Evolutionary conservation across 257 asterid genomes (phyloP), one percentile per base, ranked within the genome.

Genomic region (Ballota nigra): DNA sequence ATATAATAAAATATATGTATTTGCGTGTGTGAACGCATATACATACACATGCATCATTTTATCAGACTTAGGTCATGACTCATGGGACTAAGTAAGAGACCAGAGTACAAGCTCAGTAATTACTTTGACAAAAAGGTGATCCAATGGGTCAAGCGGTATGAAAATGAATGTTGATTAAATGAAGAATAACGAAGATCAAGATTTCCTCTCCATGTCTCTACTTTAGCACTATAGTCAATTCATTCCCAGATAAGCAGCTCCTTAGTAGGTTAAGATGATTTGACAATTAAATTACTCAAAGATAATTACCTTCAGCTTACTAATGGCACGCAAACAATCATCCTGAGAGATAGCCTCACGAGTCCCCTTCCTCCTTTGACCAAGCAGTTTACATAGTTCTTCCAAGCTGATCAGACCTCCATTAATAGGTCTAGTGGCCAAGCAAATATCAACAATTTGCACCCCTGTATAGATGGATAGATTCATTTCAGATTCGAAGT

Each of bases 291-390:
- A 64, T 59, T 49, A 16, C 56, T 23, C 43, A 62, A 36, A 71
- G 38, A 15, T 43, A 55, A 70, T 8, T 86, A 92, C 99, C 98
- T 95, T 95, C 71, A 95, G 90, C 82, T 95, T 95, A 81, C 99
- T 89, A 31, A 95, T 92, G 51, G 99, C 99, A 73, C 99, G 98
- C 79, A 95, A 81, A 76, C 98, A 95, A 66, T 95, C 99, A 86
- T 95, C 98, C 81, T 89, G 98, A 65, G 98, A 86, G 34, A 95
- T 76, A 6, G 87, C 82, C 77, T 95, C 99, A 36, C 99, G 99
- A 69, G 92, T 83, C 43, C 90, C 88, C 73, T 86, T 92, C 83
- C 96, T 80, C 74, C 86, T 92, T 61, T 85, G 96, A 63, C 94
- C 86, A 71, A 92, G 94, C 76, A 89, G 70, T 76, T 88, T 88